Percentiles rank a stretch among this genome's conserved stretches.
These are phyloP conservation scores for Linnemannia exigua DNA, from an alignment of 192 early-diverging fungal genomes.

Conservation along the genomic window DNA sequence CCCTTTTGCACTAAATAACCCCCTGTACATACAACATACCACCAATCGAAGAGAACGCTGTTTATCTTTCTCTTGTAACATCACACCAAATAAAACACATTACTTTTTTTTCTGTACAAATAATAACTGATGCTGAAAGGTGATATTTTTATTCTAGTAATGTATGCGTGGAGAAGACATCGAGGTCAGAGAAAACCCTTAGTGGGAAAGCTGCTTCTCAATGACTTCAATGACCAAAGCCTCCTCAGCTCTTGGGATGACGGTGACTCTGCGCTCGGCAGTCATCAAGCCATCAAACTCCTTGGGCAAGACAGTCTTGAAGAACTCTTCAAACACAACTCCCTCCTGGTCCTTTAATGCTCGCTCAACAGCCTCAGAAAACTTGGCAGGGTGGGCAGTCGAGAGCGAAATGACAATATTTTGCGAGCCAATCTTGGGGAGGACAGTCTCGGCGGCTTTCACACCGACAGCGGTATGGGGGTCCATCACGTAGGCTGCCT, in stretches of 20 bases:
- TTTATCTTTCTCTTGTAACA: neutral
- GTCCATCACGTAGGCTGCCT: constrained; percentile 85
- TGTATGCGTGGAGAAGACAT: too few relatives aligned
- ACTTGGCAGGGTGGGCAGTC: constrained; percentile 97
- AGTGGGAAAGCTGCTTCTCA: constrained; percentile 61
- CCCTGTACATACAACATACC: neutral
- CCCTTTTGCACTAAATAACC: neutral
- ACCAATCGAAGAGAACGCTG: neutral
- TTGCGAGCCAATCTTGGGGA: constrained; percentile 24
- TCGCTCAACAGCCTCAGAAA: constrained; percentile 90
- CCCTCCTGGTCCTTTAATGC: constrained; percentile 70
- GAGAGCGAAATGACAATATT: constrained; percentile 75
- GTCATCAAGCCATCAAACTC: constrained; percentile 79
- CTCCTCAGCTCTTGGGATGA: constrained; percentile 64
- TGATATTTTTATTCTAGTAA: too few relatives aligned
- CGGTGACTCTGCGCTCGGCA: constrained; percentile 74
- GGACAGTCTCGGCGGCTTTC: constrained; percentile 76
- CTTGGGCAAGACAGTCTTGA: constrained; percentile 72
- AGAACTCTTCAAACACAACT: constrained; percentile 68
- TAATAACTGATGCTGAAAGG: neutral
- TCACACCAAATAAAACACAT: neutral
- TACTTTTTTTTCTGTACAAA: neutral
- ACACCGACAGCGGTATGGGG: constrained; percentile 98
- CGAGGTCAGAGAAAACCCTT: neutral
- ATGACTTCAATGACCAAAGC: constrained; percentile 66